Conservation (phyloP, 495 filamentous ascomycete genomes). For the Penicillium odoratum region DNA sequence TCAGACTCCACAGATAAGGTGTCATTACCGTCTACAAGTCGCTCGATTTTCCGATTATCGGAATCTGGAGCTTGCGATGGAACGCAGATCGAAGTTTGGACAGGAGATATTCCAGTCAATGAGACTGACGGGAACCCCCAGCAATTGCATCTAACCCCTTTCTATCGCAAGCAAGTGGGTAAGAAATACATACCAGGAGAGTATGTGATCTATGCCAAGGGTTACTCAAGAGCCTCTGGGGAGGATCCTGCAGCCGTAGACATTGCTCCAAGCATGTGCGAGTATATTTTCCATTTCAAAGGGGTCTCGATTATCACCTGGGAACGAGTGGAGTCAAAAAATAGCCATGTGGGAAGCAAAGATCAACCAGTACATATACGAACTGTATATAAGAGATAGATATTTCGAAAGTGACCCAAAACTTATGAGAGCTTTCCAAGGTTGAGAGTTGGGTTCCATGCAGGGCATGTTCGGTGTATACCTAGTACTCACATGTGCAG, state of each 20-base stretch:
- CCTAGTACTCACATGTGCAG: no score
- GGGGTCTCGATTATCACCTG: slow-evolving; percentile 36
- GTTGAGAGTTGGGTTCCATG: no score
- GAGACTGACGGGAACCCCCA: neutral
- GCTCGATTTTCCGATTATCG: slow-evolving; percentile 18
- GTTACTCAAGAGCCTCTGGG: neutral
- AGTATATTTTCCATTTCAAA: slow-evolving; percentile 34
- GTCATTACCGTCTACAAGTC: neutral
- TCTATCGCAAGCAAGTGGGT: slow-evolving; percentile 4
- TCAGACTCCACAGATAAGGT: neutral
- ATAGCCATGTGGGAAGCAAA: neutral
- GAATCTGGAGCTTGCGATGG: slow-evolving; percentile 7
- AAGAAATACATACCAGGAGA: slow-evolving; percentile 12
- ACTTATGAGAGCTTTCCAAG: no score
- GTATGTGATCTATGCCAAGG: slow-evolving; percentile 15
- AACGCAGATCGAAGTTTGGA: slow-evolving; percentile 17
- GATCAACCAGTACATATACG: neutral
- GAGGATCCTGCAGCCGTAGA: neutral
- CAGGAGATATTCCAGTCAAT: neutral
- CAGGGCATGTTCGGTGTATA: no score
- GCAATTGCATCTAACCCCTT: slow-evolving; percentile 8
- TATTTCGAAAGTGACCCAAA: no score
- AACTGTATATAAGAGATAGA: neutral
- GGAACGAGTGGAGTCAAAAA: slow-evolving; percentile 17
- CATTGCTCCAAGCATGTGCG: neutral